Percentiles rank a stretch among this genome's conserved stretches.
phyloP scores from a whole-genome alignment of 768 basidiomycete genomes.

The Albatrellus ellisii region DNA sequence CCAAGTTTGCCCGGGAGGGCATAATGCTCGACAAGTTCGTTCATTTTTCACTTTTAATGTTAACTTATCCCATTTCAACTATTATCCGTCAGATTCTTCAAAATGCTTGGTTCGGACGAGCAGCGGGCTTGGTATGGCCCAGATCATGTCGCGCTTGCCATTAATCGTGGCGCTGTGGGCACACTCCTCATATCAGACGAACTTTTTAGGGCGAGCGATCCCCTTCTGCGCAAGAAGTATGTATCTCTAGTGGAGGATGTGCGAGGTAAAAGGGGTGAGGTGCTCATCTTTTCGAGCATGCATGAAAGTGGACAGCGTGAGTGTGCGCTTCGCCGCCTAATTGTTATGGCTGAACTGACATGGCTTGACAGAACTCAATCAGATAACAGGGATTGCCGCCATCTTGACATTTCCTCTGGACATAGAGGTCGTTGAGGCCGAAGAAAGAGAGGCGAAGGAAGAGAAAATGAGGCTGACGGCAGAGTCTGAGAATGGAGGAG shows the following conservation, averaged over 20 bases:
- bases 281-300: conserved; percentile 98
- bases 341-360: neutral
- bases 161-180: conserved; percentile 87
- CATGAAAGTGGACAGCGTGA: conserved; percentile 96
- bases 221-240: conserved; percentile 64
- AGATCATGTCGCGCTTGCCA: conserved; percentile 83
- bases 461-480: conserved; percentile 20
- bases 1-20: conserved; percentile 93
- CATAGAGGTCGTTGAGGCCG: conserved; percentile 87
- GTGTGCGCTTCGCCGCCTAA: conserved; percentile 21
- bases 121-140: conserved; percentile 98
- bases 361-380: conserved; percentile 67
- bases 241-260: conserved; percentile 85
- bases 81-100: conserved; percentile 65
- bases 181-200: conserved; percentile 91
- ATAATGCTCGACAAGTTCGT: conserved; percentile 75
- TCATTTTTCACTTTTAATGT: neutral
- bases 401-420: conserved; percentile 94
- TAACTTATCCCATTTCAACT: neutral
- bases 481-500: conserved; percentile 3
- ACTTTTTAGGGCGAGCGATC: conserved; percentile 82
- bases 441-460: conserved; percentile 67
- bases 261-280: conserved; percentile 80
- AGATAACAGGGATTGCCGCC: conserved; percentile 89
- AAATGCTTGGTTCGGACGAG: conserved; percentile 91